These are phyloP conservation scores for peach (Prunus persica) DNA, from an alignment of 306 rosid genomes.

Conservation along the genomic window Prunus_persica_NCBIv2 NC_034016.1:22366001-22366500, in stretches of 20 bases:
- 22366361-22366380: conserved; percentile 79
- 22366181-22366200: conserved; percentile 35
- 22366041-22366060: conserved; percentile 33
- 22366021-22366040: conserved; percentile 41
- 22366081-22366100: conserved; percentile 38
- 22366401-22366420: conserved; percentile 75
- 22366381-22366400: conserved; percentile 75
- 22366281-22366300: conserved; percentile 39
- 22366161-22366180: conserved; percentile 44
- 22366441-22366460: conserved; percentile 65
- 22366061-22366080: conserved; percentile 17
- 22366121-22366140: conserved; percentile 23
- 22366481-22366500: not conserved
- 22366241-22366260: conserved; percentile 59
- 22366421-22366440: conserved; percentile 66
- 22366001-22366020: conserved; percentile 39
- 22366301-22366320: conserved; percentile 38
- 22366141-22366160: conserved; percentile 34
- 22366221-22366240: conserved; percentile 53
- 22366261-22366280: conserved; percentile 50
- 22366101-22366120: conserved; percentile 39
- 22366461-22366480: conserved; percentile 64
- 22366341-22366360: conserved; percentile 73
- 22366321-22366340: conserved; percentile 56
- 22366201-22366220: conserved; percentile 37